Evolutionary conservation across 139 green algal genomes (phyloP).

Genomic region (Zygnema circumcarinatum): DNA sequence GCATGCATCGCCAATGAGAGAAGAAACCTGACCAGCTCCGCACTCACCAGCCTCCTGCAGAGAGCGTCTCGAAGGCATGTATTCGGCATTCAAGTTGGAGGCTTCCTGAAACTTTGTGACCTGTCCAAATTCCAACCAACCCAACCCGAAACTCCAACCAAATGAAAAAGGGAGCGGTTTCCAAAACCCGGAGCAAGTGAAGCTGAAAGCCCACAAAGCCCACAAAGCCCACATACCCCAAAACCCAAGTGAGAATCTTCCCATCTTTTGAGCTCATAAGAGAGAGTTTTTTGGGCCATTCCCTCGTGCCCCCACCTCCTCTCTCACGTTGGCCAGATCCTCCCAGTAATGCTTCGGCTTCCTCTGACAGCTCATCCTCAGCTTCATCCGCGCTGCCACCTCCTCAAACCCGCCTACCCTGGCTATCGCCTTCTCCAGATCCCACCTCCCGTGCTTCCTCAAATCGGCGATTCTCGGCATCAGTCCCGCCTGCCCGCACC

Average conservation of each 20-base stretch:
- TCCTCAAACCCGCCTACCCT: neutral
- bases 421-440: constrained; percentile 31
- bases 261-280: no score
- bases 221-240: no score
- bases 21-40: no score
- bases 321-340: constrained; percentile 11
- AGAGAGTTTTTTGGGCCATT: no score
- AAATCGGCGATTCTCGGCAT: constrained; percentile 19
- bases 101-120: neutral
- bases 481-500: neutral
- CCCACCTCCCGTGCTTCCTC: neutral
- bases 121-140: no score
- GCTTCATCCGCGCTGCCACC: constrained; percentile 9
- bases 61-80: neutral
- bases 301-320: no score
- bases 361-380: constrained; percentile 3
- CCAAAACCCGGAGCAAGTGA: no score
- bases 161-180: no score
- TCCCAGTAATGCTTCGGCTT: constrained; percentile 26
- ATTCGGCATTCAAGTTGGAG: neutral
- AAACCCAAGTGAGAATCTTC: no score
- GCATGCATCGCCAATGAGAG: no score
- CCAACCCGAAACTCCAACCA: no score
- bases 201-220: no score
- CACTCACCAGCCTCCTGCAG: neutral